Evolutionary conservation across 2,329 filamentous ascomycete genomes (phyloP).

Genomic region (Aspergillus piperis): DNA sequence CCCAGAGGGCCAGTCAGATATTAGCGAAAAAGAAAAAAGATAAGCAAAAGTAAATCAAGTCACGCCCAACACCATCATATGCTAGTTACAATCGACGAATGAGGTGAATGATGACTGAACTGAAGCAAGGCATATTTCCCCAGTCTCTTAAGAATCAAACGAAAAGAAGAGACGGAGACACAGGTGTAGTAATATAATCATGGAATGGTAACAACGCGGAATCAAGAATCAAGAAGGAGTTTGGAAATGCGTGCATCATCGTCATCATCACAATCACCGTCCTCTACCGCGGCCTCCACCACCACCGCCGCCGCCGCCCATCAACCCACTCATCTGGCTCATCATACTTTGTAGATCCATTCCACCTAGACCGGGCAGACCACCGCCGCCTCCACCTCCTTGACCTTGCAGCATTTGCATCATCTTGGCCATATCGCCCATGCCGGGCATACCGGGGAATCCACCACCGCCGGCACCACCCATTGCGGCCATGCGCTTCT

Average conservation of each 20-base stretch:
- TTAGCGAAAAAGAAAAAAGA: neutral
- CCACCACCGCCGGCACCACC: slow-evolving; percentile 68
- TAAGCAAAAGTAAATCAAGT: slow-evolving; percentile 1
- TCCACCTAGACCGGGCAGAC: slow-evolving; percentile 61
- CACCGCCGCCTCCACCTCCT: slow-evolving; percentile 65
- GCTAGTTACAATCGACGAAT: slow-evolving; percentile 16
- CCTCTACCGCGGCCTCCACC: slow-evolving; percentile 34
- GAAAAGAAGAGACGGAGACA: neutral
- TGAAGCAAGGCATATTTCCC: neutral
- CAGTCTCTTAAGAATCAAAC: neutral
- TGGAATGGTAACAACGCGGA: slow-evolving; percentile 9
- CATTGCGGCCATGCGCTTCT: slow-evolving; percentile 92
- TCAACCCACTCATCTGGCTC: slow-evolving; percentile 71
- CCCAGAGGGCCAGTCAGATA: neutral
- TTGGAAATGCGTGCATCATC: slow-evolving; percentile 5
- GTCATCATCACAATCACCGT: slow-evolving; percentile 27
- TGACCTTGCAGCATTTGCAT: slow-evolving; percentile 89
- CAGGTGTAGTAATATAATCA: slow-evolving; percentile 1
- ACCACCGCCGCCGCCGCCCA: slow-evolving; percentile 49
- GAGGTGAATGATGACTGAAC: slow-evolving; percentile 5
- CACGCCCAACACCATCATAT: slow-evolving; percentile 24
- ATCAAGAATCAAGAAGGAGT: slow-evolving; percentile 23
- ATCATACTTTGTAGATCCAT: slow-evolving; percentile 72
- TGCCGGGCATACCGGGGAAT: slow-evolving; percentile 70
- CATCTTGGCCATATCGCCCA: slow-evolving; percentile 90